Conservation (phyloP, 768 basidiomycete genomes). For the Tricholoma sp. region DNA sequence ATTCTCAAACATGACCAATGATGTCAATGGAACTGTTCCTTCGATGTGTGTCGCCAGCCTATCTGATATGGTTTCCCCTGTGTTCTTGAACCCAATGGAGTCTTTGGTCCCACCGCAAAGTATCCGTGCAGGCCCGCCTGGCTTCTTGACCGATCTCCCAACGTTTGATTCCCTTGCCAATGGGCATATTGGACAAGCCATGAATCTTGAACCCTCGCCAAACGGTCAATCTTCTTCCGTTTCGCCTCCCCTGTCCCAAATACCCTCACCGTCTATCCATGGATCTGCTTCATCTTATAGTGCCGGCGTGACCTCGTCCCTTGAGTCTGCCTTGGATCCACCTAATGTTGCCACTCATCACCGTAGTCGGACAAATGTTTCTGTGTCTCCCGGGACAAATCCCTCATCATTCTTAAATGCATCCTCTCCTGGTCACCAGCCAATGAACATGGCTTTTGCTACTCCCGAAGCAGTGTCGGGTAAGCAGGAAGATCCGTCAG, state of each 20-base stretch:
- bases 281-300: slow-evolving; percentile 33
- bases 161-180: slow-evolving; percentile 28
- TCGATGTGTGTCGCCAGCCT: slow-evolving; percentile 35
- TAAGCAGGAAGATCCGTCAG: slow-evolving; percentile 21
- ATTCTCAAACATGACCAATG: slow-evolving; percentile 30
- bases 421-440: slow-evolving; percentile 19
- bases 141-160: slow-evolving; percentile 38
- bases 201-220: slow-evolving; percentile 33
- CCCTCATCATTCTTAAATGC: slow-evolving; percentile 15
- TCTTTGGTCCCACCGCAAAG: slow-evolving; percentile 19
- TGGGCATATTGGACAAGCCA: slow-evolving; percentile 28
- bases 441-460: slow-evolving; percentile 14
- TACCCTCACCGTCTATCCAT: slow-evolving; percentile 34
- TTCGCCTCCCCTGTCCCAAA: slow-evolving; percentile 29
- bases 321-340: slow-evolving; percentile 41
- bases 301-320: slow-evolving; percentile 35
- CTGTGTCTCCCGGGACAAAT: slow-evolving; percentile 17
- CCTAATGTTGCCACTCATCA: slow-evolving; percentile 20
- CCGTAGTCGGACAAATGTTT: slow-evolving; percentile 37
- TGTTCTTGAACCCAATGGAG: slow-evolving; percentile 34
- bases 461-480: slow-evolving; percentile 11
- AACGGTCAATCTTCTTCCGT: slow-evolving; percentile 28
- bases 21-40: slow-evolving; percentile 16
- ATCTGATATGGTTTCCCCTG: slow-evolving; percentile 28
- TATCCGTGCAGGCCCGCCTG: slow-evolving; percentile 26